A percentile compares a stretch with the other conserved stretches of the same genome.
Evolutionary conservation across 1,284 basidiomycete species (phyloP).

Genomic region (Puccinia triticina): DNA sequence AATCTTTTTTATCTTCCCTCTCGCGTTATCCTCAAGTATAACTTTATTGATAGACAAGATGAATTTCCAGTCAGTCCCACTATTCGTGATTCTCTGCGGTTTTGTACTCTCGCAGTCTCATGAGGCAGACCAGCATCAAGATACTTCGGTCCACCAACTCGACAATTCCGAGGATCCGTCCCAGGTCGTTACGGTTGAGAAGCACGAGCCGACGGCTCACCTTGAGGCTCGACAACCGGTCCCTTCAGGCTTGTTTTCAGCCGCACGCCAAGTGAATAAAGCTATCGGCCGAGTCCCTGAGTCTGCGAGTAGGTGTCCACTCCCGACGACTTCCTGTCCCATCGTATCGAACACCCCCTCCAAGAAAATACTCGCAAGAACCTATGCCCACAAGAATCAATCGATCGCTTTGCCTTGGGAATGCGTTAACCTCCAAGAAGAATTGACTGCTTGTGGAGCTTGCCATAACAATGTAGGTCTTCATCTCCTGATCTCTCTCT

Average conservation of each 20-base stretch:
- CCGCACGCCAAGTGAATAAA: background rate
- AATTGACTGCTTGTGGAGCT: conserved; percentile 25
- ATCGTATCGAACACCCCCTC: conserved; percentile 1
- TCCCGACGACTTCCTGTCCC: conserved; percentile 5
- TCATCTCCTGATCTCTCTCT: background rate
- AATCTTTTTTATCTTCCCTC: background rate
- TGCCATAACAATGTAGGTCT: conserved; percentile 24
- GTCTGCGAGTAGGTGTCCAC: background rate
- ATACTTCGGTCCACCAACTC: conserved; percentile 2
- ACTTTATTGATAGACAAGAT: background rate
- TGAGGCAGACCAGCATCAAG: background rate
- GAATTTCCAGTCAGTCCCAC: conserved; percentile 8
- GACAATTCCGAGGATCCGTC: conserved; percentile 7
- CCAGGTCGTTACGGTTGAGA: background rate
- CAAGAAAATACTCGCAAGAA: conserved; percentile 13
- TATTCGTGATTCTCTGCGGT: conserved; percentile 17
- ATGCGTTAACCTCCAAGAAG: conserved; percentile 32
- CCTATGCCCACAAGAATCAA: background rate
- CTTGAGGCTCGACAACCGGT: conserved; percentile 4
- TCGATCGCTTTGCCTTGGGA: conserved; percentile 29
- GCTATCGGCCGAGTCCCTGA: background rate
- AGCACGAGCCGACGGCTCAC: background rate
- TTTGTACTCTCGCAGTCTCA: conserved; percentile 12
- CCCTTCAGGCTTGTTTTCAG: background rate
- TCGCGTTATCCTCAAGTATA: background rate